phyloP scores from a whole-genome alignment of 1,284 basidiomycete species.

The Thecaphora thlaspeos region DNA sequence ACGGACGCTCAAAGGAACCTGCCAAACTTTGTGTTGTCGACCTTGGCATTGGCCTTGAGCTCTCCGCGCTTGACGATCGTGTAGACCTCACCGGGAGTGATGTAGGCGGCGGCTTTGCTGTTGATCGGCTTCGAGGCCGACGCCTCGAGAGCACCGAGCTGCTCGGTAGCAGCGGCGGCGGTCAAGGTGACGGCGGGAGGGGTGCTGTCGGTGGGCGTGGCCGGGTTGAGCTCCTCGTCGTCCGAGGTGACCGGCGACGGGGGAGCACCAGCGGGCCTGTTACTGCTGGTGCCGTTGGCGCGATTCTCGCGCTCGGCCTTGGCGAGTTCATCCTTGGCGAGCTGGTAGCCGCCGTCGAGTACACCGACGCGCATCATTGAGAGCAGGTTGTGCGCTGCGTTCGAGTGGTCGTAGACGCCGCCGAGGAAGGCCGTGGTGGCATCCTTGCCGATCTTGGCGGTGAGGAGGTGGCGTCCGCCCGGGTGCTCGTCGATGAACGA shows the following conservation, averaged over 20 bases:
- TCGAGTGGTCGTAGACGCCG: conserved; percentile 56
- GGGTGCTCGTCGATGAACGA: conserved; percentile 56
- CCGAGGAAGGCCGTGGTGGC: conserved; percentile 55
- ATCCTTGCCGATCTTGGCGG: conserved; percentile 52
- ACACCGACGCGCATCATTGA: conserved; percentile 57
- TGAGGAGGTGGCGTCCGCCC: conserved; percentile 50
- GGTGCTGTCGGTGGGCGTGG: conserved; percentile 34
- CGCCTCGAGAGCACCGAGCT: conserved; percentile 33
- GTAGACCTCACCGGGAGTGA: conserved; percentile 53
- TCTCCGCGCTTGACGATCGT: conserved; percentile 43
- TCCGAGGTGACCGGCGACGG: conserved; percentile 43
- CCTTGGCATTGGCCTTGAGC: conserved; percentile 38
- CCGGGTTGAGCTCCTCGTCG: conserved; percentile 35
- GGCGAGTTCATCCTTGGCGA: conserved; percentile 42
- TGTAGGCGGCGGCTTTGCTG: conserved; percentile 39
- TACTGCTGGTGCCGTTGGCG: conserved; percentile 20
- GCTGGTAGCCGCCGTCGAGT: conserved; percentile 54
- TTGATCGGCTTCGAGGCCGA: conserved; percentile 32
- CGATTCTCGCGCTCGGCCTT: conserved; percentile 35
- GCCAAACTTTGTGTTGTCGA: conserved; percentile 36
- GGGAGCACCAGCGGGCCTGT: conserved; percentile 34
- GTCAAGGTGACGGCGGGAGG: conserved; percentile 23
- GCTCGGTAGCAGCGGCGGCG: conserved; percentile 30
- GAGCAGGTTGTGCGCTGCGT: conserved; percentile 55
- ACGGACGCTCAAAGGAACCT: conserved; percentile 4